Conservation (phyloP, 2,329 filamentous ascomycete genomes). For the Fusarium keratoplasticum region DNA sequence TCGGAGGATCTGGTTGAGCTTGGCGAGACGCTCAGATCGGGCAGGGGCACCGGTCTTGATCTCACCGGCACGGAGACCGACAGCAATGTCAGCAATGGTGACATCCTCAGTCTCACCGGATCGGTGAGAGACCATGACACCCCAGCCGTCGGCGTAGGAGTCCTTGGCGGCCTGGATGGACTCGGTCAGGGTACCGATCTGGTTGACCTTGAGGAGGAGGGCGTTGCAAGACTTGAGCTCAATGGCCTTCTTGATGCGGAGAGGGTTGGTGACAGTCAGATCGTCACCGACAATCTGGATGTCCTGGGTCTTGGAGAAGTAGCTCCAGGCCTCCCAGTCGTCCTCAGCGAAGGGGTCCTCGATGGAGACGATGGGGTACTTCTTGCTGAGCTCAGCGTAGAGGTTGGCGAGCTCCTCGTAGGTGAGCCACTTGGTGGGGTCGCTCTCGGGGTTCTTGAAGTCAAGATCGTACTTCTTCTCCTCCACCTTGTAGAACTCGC, state of each 20-base stretch:
- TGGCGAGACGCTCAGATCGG: slow-evolving; percentile 97
- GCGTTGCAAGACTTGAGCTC: slow-evolving; percentile 99
- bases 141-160: slow-evolving; percentile 94
- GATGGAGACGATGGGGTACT: slow-evolving; percentile 99
- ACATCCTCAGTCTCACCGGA: slow-evolving; percentile 99
- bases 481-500: slow-evolving; percentile 98
- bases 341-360: slow-evolving; percentile 99
- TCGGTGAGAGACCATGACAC: slow-evolving; percentile 99
- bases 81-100: slow-evolving; percentile 97
- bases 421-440: slow-evolving; percentile 96
- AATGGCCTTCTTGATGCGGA: slow-evolving; percentile 99
- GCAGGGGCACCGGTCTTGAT: slow-evolving; percentile 99
- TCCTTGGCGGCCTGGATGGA: slow-evolving; percentile 99
- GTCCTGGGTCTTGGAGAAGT: slow-evolving; percentile 99
- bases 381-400: slow-evolving; percentile 88
- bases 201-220: slow-evolving; percentile 99
- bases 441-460: slow-evolving; percentile 99
- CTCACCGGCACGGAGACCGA: slow-evolving; percentile 95
- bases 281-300: slow-evolving; percentile 99
- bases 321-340: slow-evolving; percentile 99
- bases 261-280: slow-evolving; percentile 98
- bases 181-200: slow-evolving; percentile 98
- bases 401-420: slow-evolving; percentile 96
- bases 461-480: slow-evolving; percentile 99
- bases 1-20: slow-evolving; percentile 99